A percentile compares a stretch with the other conserved stretches of the same genome.
phyloP scores from a whole-genome alignment of 768 basidiomycete species.

The Russula dissimulans region DNA sequence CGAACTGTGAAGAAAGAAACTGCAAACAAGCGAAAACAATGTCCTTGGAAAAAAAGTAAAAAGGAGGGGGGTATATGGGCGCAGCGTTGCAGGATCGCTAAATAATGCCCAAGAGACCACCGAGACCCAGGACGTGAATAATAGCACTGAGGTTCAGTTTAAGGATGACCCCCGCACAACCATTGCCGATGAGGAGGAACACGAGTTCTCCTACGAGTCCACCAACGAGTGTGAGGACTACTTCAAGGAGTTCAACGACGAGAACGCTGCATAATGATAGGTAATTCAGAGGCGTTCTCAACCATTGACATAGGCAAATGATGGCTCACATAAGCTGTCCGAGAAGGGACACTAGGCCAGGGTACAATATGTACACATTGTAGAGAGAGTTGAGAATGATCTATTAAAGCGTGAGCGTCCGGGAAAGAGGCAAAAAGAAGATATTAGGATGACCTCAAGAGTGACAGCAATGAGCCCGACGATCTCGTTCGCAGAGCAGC shows the following conservation, averaged over 20 bases:
- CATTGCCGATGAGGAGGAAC: conserved; percentile 7
- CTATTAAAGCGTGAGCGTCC: neutral
- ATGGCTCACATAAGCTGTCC: conserved; percentile 1
- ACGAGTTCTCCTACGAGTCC: neutral
- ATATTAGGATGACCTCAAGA: neutral
- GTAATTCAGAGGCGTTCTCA: neutral
- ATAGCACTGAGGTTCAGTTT: neutral
- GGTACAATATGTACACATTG: neutral
- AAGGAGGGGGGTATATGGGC: neutral
- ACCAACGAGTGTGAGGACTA: conserved; percentile 3
- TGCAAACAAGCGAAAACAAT: neutral
- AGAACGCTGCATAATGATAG: neutral
- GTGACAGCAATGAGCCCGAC: neutral
- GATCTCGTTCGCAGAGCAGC: neutral
- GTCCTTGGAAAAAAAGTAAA: neutral
- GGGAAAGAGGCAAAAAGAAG: neutral
- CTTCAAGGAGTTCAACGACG: neutral
- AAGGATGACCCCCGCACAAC: neutral
- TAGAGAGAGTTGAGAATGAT: neutral
- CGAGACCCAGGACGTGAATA: neutral
- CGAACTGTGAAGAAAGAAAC: neutral
- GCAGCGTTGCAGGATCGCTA: neutral
- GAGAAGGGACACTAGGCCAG: neutral
- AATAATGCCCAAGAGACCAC: neutral
- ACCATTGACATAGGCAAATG: neutral